Base-by-base conservation (phyloP, 208 protist genomes). In the Polymyxa betae region DNA sequence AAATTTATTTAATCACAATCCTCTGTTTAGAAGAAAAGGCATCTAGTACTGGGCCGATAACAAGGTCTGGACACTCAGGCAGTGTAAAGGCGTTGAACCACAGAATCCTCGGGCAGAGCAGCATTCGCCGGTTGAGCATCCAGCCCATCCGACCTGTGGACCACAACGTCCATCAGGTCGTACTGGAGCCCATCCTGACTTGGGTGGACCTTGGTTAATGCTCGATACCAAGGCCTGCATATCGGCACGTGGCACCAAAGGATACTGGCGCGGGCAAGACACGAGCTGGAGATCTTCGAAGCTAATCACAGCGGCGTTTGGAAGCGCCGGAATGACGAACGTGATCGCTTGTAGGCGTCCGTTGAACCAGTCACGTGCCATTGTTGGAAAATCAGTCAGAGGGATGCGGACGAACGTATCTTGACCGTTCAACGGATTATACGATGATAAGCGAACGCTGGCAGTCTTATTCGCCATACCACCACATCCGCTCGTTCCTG, bases 321-420 rank as follows among this genome's bases (percentile, higher is more conserved):
- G 72, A 5, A 82, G 5, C 72, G 72, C 72, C n/a, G 72, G 72
- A 43, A 82, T 35, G 5, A 16, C 5, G 5, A 82, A 82, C 16
- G 40, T 82, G 5, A 82, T 40, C 72, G 72, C 72, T 35, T n/a
- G 5, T 43, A 43, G 35, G 35, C 72, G 72, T 20, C 72, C 72
- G 72, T 82, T 82, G 72, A 82, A 82, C 35, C 40, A 82, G 72
- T 82, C 72, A 5, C 16, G n/a, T 5, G n/a, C 40, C 12, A 20
- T 5, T 20, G 40, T 82, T 12, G 10, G 10, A 43, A 82, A 82
- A n/a, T 82, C 72, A 43, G 40, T 82, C 72, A 82, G n/a, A 5
- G 72, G 72, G 72, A 82, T 82, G n/a, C 72, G 72, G 12, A 82
- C n/a, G 72, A 82, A 82, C 72, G 72, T 43, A 43, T 45, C 40